Conservation (phyloP, 2,329 filamentous ascomycete species). For the Whalleya microplaca region DNA sequence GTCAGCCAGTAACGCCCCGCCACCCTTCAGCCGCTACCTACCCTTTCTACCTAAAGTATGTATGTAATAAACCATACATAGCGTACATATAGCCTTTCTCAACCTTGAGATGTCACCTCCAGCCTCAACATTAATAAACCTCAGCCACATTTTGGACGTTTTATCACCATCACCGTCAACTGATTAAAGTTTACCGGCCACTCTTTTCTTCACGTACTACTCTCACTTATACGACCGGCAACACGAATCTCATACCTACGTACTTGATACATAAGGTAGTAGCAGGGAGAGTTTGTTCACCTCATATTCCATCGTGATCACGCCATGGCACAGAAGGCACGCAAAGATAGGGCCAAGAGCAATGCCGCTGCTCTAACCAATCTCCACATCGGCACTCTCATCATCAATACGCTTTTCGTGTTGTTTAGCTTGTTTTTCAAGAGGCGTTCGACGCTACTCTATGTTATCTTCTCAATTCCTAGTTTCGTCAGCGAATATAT, state of each 20-base stretch:
- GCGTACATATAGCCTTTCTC: too few species aligned
- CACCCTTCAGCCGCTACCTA: slow-evolving; percentile 2
- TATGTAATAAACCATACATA: too few species aligned
- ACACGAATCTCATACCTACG: neutral
- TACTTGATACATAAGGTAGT: too few species aligned
- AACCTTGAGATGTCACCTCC: slow-evolving; percentile 4
- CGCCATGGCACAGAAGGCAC: slow-evolving; percentile 65
- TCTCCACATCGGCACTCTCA: slow-evolving; percentile 76
- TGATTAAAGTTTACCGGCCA: too few species aligned
- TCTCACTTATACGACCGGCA: neutral
- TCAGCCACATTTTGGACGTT: neutral
- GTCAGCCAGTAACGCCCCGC: slow-evolving; percentile 12
- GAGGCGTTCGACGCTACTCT: slow-evolving; percentile 68
- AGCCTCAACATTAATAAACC: slow-evolving; percentile 8
- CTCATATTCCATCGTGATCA: neutral
- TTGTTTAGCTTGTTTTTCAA: slow-evolving; percentile 69
- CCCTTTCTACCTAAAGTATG: too few species aligned
- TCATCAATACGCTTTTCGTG: slow-evolving; percentile 76
- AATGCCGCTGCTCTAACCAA: slow-evolving; percentile 79
- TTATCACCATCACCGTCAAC: slow-evolving; percentile 9
- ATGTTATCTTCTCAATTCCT: slow-evolving; percentile 73
- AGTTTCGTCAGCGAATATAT: slow-evolving; percentile 80
- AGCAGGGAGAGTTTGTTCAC: neutral
- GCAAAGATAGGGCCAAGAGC: slow-evolving; percentile 71
- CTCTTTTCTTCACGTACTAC: neutral